A percentile compares a stretch with the other conserved stretches of the same genome.
Evolutionary conservation across 495 filamentous ascomycete species (phyloP).

Genomic region (Platismatia glauca): DNA sequence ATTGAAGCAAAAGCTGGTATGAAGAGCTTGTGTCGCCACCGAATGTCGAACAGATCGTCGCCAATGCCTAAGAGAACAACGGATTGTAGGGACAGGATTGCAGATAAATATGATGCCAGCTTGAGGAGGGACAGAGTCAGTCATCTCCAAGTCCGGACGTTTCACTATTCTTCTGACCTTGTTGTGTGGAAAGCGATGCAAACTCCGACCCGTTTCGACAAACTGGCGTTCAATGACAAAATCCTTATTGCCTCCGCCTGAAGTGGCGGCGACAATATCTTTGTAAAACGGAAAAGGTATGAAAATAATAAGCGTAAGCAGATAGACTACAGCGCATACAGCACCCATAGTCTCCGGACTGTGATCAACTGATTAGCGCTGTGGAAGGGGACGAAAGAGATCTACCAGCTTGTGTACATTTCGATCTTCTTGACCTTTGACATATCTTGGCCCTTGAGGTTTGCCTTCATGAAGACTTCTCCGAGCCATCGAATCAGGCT

Average conservation of each 20-base stretch:
- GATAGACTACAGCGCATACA: constrained; percentile 84
- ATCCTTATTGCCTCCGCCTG: constrained; percentile 86
- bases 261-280: constrained; percentile 93
- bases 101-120: constrained; percentile 93
- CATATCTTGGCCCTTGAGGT: constrained; percentile 86
- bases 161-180: constrained; percentile 53
- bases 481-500: constrained; percentile 93
- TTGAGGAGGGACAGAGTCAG: constrained; percentile 28
- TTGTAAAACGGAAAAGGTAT: constrained; percentile 97
- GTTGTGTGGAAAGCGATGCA: constrained; percentile 88
- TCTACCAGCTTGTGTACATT: constrained; percentile 47
- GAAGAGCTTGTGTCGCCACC: constrained; percentile 97
- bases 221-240: constrained; percentile 57
- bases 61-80: constrained; percentile 86
- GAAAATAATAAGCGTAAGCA: constrained; percentile 78
- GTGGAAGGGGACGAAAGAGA: neutral
- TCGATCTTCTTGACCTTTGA: constrained; percentile 65
- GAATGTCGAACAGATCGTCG: constrained; percentile 95
- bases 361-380: constrained; percentile 10
- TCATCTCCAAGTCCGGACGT: constrained; percentile 1
- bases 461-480: constrained; percentile 75
- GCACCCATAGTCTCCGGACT: constrained; percentile 97
- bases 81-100: constrained; percentile 80
- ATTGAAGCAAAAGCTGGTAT: constrained; percentile 92
- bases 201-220: constrained; percentile 65